Evolutionary conservation across 2,329 filamentous ascomycete species (phyloP).

Genomic region (Pseudocercospora cruenta): DNA sequence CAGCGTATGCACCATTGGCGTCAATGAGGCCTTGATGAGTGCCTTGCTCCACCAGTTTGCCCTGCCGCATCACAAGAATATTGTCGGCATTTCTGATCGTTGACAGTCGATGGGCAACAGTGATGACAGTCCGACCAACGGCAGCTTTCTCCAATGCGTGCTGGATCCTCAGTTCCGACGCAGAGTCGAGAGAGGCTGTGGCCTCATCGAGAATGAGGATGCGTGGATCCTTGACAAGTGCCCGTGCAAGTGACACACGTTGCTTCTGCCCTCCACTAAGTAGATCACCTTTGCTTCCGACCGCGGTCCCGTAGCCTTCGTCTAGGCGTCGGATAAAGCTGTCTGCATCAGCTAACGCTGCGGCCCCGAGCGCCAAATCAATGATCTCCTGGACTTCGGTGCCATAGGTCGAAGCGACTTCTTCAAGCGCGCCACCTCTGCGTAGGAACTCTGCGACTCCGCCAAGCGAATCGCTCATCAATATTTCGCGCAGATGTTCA

Average conservation of each 20-base stretch:
- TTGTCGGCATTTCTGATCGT: constrained; percentile 46
- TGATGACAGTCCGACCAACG: constrained; percentile 44
- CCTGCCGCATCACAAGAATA: constrained; percentile 48
- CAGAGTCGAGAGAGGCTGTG: constrained; percentile 40
- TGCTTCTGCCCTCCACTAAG: constrained; percentile 48
- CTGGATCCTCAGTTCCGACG: constrained; percentile 35
- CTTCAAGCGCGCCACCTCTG: constrained; percentile 53
- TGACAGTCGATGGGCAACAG: constrained; percentile 48
- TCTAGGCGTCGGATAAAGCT: constrained; percentile 59
- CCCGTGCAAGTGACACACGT: constrained; percentile 49
- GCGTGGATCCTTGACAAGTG: constrained; percentile 45
- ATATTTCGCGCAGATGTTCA: constrained; percentile 44
- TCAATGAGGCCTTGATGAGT: constrained; percentile 38
- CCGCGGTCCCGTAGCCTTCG: constrained; percentile 51
- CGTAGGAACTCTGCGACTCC: constrained; percentile 58
- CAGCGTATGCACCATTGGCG: constrained; percentile 46
- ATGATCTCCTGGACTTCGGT: constrained; percentile 43
- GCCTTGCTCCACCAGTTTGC: constrained; percentile 45
- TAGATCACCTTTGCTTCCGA: constrained; percentile 45
- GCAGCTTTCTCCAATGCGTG: constrained; percentile 44
- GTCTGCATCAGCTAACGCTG: constrained; percentile 59
- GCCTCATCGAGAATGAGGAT: constrained; percentile 51
- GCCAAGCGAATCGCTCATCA: constrained; percentile 41
- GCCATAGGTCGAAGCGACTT: background rate
- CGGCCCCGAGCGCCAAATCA: constrained; percentile 53